Conservation (phyloP, 805 yeast species). For the Schizosaccharomyces lindneri region DNA sequence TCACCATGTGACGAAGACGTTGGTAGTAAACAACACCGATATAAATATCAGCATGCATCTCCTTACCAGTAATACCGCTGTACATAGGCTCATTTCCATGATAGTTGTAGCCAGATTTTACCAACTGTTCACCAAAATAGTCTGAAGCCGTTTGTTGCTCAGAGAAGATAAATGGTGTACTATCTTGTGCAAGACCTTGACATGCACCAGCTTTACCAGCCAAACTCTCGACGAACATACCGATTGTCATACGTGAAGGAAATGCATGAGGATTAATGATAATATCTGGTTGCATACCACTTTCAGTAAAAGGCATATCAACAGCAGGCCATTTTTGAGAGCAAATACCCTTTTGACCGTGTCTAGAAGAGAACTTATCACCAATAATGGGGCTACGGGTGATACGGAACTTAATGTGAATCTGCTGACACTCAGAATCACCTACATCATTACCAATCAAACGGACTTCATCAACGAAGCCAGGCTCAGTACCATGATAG, state of each 20-base stretch:
- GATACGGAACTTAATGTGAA: constrained; percentile 72
- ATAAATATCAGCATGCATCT: constrained; percentile 82
- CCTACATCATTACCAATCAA: constrained; percentile 57
- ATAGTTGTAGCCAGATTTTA: constrained; percentile 73
- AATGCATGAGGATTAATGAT: constrained; percentile 97
- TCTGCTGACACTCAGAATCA: constrained; percentile 55
- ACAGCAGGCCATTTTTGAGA: constrained; percentile 93
- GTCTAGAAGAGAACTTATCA: constrained; percentile 91
- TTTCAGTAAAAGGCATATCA: constrained; percentile 91
- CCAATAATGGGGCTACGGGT: constrained; percentile 88
- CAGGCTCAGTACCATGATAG: constrained; percentile 85
- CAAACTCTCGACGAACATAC: constrained; percentile 93
- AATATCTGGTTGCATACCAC: constrained; percentile 92
- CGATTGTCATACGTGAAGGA: constrained; percentile 99
- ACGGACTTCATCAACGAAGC: constrained; percentile 84
- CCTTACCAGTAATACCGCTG: constrained; percentile 96
- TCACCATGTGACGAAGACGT: constrained; percentile 96
- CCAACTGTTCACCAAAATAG: constrained; percentile 82
- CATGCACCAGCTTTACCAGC: constrained; percentile 99
- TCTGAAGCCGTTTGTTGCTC: constrained; percentile 93
- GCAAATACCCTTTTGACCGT: constrained; percentile 96
- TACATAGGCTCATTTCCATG: constrained; percentile 98
- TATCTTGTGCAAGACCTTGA: constrained; percentile 91
- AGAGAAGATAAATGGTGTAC: constrained; percentile 85
- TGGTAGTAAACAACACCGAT: constrained; percentile 94